Percentiles rank a stretch among this genome's conserved stretches.
phyloP scores from a whole-genome alignment of 352 stramenopile species.

The Phytophthora sp. region DNA sequence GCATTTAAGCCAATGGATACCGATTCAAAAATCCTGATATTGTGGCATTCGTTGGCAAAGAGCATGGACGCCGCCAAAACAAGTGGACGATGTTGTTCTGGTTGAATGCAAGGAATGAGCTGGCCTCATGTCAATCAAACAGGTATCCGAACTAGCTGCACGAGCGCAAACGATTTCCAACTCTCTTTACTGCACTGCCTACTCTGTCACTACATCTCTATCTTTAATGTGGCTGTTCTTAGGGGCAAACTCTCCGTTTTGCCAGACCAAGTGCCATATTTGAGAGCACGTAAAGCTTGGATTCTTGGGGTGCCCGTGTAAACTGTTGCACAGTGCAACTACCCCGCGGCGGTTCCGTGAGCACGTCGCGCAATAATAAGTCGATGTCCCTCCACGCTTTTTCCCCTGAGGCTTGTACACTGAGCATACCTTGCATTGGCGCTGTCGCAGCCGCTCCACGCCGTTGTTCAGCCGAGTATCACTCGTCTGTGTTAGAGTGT shows the following conservation, averaged over 20 bases:
- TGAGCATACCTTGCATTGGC: slow-evolving; percentile 11
- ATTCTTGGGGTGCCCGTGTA: slow-evolving; percentile 9
- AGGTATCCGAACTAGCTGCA: neutral
- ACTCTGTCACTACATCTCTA: neutral
- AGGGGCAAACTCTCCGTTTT: slow-evolving; percentile 19
- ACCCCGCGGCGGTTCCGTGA: neutral
- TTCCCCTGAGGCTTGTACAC: slow-evolving; percentile 13
- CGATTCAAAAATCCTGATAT: neutral
- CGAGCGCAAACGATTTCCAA: too few relatives aligned
- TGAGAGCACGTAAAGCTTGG: slow-evolving; percentile 15
- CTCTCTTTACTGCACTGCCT: neutral
- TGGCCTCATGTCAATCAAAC: neutral
- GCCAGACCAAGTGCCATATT: slow-evolving; percentile 25
- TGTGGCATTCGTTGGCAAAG: neutral
- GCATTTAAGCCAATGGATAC: neutral
- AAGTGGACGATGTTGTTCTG: neutral
- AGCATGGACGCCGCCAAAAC: neutral
- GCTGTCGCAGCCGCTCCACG: neutral
- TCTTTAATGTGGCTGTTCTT: neutral
- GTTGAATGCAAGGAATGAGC: neutral
- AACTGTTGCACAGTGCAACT: slow-evolving; percentile 12
- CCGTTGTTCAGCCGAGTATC: slow-evolving; percentile 1
- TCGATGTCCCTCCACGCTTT: slow-evolving; percentile 1
- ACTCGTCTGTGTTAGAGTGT: neutral
- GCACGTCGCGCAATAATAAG: slow-evolving; percentile 11